A percentile compares a stretch with the other conserved stretches of the same genome.
Conservation (phyloP, 805 yeast species). For the Ogataea henricii region DNA sequence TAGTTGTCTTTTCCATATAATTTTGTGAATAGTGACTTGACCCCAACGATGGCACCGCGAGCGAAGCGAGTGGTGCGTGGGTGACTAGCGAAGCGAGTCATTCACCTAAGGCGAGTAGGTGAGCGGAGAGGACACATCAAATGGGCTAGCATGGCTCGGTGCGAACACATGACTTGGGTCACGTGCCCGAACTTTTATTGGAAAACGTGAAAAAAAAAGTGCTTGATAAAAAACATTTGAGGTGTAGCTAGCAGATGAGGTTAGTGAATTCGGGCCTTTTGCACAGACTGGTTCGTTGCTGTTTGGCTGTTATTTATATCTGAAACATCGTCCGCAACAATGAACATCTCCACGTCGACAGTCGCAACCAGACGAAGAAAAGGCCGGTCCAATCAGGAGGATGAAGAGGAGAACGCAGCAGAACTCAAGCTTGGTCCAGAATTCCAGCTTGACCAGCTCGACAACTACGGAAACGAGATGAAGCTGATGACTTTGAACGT, state of each 20-base stretch:
- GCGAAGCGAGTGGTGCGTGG: not conserved
- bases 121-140: too few relatives aligned
- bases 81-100: too few relatives aligned
- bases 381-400: slow-evolving; percentile 57
- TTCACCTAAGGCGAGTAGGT: too few relatives aligned
- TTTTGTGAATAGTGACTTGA: slow-evolving; percentile 6
- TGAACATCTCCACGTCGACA: slow-evolving; percentile 91
- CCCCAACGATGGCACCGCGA: not conserved
- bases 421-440: slow-evolving; percentile 88
- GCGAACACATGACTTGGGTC: not conserved
- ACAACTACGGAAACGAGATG: slow-evolving; percentile 76
- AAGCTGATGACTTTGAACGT: slow-evolving; percentile 83
- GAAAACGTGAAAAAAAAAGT: too few relatives aligned
- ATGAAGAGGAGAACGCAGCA: slow-evolving; percentile 92
- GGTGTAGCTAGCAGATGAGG: too few relatives aligned
- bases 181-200: too few relatives aligned
- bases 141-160: too few relatives aligned
- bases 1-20: slow-evolving; percentile 5
- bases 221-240: too few relatives aligned
- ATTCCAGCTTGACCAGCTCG: slow-evolving; percentile 76
- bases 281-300: not conserved
- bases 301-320: not conserved
- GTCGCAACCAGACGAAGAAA: slow-evolving; percentile 82
- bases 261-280: too few relatives aligned
- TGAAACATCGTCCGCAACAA: slow-evolving; percentile 27